Percentiles rank a stretch among this genome's conserved stretches.
Evolutionary conservation across 2,329 filamentous ascomycete species (phyloP).

Genomic region (Colletotrichum sp.): DNA sequence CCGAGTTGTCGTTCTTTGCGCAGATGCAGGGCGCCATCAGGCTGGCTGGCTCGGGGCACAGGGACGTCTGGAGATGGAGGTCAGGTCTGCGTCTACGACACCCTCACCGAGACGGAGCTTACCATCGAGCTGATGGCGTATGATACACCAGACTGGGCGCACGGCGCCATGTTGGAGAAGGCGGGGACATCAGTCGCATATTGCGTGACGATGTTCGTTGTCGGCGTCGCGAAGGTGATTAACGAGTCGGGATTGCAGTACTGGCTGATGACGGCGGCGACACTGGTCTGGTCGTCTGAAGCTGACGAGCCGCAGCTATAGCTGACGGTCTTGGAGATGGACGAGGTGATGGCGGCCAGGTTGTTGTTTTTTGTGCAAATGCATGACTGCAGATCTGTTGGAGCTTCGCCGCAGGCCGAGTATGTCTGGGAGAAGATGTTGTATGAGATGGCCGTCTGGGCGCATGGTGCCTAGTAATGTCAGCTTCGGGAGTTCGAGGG

Average conservation of each 20-base stretch:
- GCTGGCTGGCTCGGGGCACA: slow-evolving; percentile 43
- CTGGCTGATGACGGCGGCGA: slow-evolving; percentile 44
- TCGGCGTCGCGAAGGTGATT: slow-evolving; percentile 46
- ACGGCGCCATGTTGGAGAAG: slow-evolving; percentile 46
- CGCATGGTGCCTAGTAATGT: slow-evolving; percentile 52
- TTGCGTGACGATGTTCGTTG: slow-evolving; percentile 42
- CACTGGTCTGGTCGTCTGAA: slow-evolving; percentile 53
- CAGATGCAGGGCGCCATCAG: slow-evolving; percentile 57
- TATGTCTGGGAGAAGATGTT: slow-evolving; percentile 48
- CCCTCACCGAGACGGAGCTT: background rate
- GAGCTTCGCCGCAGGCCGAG: slow-evolving; percentile 46
- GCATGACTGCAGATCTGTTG: slow-evolving; percentile 53
- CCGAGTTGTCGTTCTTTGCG: slow-evolving; percentile 53
- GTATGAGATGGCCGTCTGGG: slow-evolving; percentile 47
- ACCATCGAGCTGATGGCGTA: slow-evolving; percentile 42
- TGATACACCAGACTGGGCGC: slow-evolving; percentile 42
- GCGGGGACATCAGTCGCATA: slow-evolving; percentile 57
- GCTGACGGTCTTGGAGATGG: slow-evolving; percentile 43
- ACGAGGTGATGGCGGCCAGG: slow-evolving; percentile 39
- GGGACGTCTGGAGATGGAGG: background rate
- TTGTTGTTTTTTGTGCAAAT: slow-evolving; percentile 55
- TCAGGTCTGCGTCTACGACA: background rate
- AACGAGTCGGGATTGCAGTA: slow-evolving; percentile 52
- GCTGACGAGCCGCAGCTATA: slow-evolving; percentile 50
- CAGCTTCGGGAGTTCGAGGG: background rate